Percentiles rank a stretch among this genome's conserved stretches.
phyloP scores from a whole-genome alignment of 2,329 filamentous ascomycete genomes.

The Raffaelea deltoideospora region DNA sequence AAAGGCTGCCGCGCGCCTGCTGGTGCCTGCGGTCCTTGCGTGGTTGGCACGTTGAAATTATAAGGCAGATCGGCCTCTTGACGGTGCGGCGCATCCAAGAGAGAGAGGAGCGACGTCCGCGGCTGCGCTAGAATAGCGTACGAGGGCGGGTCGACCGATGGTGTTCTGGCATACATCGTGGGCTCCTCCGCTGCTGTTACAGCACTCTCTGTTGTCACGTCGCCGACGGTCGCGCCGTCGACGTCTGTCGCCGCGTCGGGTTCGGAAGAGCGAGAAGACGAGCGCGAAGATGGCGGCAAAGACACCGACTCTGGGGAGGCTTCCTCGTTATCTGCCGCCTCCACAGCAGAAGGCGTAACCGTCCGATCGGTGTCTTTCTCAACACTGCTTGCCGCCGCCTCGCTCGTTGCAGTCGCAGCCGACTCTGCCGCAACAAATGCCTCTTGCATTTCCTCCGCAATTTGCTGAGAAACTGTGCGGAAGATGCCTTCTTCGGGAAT shows the following conservation, averaged over 20 bases:
- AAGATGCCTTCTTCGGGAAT: constrained; percentile 49
- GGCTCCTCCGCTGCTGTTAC: not conserved
- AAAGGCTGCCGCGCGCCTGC: no score
- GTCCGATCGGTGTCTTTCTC: no score
- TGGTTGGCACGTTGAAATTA: constrained; percentile 25
- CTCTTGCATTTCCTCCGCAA: constrained; percentile 27
- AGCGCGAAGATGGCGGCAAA: no score
- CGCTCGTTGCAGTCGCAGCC: no score
- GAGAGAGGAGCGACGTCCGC: constrained; percentile 43
- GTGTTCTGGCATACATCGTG: constrained; percentile 39
- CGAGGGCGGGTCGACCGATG: constrained; percentile 46
- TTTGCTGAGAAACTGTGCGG: constrained; percentile 40
- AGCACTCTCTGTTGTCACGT: no score
- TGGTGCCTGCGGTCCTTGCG: constrained; percentile 6
- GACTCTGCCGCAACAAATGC: constrained; percentile 11
- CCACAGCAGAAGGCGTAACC: not conserved
- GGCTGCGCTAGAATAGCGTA: constrained; percentile 37
- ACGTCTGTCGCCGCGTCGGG: constrained; percentile 17
- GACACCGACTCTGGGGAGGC: no score
- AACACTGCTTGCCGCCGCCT: no score
- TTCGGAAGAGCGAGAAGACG: no score
- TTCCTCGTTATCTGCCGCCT: constrained; percentile 7
- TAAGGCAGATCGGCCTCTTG: constrained; percentile 18
- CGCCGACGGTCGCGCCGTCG: constrained; percentile 12
- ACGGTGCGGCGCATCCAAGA: constrained; percentile 40